phyloP scores from a whole-genome alignment of 2,329 filamentous ascomycete genomes.

The Zasmidium cellare region DNA sequence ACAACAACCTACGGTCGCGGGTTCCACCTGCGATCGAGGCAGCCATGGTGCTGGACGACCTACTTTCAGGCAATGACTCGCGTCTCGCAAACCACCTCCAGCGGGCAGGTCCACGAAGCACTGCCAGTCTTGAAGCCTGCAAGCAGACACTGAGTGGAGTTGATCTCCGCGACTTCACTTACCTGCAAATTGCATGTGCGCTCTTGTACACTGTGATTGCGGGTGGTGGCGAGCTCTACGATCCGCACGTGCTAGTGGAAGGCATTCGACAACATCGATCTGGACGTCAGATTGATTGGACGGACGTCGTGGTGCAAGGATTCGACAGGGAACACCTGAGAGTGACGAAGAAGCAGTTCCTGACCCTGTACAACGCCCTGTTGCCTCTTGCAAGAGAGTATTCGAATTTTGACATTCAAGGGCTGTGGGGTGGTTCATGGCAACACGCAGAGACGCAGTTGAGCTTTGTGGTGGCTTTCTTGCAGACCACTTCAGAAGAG shows the following conservation, averaged over 20 bases:
- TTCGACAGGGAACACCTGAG: slow-evolving; percentile 80
- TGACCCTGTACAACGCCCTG: slow-evolving; percentile 76
- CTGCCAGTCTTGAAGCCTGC: slow-evolving; percentile 70
- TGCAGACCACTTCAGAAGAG: slow-evolving; percentile 71
- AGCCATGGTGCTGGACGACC: slow-evolving; percentile 66
- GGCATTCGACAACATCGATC: slow-evolving; percentile 57
- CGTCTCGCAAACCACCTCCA: slow-evolving; percentile 68
- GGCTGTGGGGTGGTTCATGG: slow-evolving; percentile 86
- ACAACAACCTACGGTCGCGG: slow-evolving; percentile 62
- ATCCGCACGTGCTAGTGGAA: slow-evolving; percentile 65
- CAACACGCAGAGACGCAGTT: slow-evolving; percentile 82
- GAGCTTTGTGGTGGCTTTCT: slow-evolving; percentile 88
- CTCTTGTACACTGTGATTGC: slow-evolving; percentile 69
- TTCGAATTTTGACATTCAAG: slow-evolving; percentile 75
- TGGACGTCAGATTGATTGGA: slow-evolving; percentile 61
- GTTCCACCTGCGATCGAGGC: slow-evolving; percentile 71
- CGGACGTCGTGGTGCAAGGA: slow-evolving; percentile 65
- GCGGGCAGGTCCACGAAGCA: slow-evolving; percentile 71
- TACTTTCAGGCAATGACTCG: slow-evolving; percentile 61
- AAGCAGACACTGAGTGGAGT: slow-evolving; percentile 59
- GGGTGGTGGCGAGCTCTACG: slow-evolving; percentile 64
- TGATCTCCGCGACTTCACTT: slow-evolving; percentile 66
- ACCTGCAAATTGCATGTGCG: slow-evolving; percentile 79
- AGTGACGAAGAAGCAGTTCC: slow-evolving; percentile 76
- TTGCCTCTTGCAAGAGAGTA: slow-evolving; percentile 67